These are phyloP conservation scores for Fragilariopsis cylindrus DNA, from an alignment of 108 stramenopile species.

Conservation along the genomic window DNA sequence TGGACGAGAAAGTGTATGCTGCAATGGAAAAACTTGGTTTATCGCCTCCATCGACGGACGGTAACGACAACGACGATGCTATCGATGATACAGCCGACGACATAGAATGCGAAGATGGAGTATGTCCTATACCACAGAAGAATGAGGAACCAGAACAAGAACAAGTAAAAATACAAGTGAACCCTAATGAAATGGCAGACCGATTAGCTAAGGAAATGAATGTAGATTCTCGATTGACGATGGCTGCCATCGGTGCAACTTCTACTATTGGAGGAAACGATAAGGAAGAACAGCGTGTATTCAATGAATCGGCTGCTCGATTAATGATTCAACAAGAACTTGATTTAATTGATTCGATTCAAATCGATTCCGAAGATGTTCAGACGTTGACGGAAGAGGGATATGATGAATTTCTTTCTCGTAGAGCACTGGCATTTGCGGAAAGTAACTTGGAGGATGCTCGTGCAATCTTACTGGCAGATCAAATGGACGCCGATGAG, in stretches of 20 bases:
- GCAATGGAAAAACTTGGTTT: constrained; percentile 82
- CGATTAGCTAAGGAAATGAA: constrained; percentile 58
- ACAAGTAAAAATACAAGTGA: background rate
- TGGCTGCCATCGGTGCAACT: constrained; percentile 78
- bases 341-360: constrained; percentile 58
- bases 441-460: constrained; percentile 79
- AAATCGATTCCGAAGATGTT: constrained; percentile 62
- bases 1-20: constrained; percentile 77
- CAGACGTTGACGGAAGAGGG: constrained; percentile 68
- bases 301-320: constrained; percentile 64
- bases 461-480: constrained; percentile 83
- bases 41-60: constrained; percentile 21
- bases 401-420: constrained; percentile 55
- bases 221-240: constrained; percentile 57
- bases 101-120: constrained; percentile 59
- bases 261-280: constrained; percentile 21
- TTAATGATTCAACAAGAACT: constrained; percentile 71
- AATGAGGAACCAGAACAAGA: constrained; percentile 5
- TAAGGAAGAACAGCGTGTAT: constrained; percentile 24
- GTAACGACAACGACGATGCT: background rate
- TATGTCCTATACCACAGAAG: constrained; percentile 44
- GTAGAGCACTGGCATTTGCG: constrained; percentile 80
- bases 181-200: constrained; percentile 49
- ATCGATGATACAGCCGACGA: constrained; percentile 15
- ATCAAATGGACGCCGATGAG: constrained; percentile 72